Evolutionary conservation across 176 grass and related monocot genomes (phyloP).

Genomic region (Avena eriantha): DNA sequence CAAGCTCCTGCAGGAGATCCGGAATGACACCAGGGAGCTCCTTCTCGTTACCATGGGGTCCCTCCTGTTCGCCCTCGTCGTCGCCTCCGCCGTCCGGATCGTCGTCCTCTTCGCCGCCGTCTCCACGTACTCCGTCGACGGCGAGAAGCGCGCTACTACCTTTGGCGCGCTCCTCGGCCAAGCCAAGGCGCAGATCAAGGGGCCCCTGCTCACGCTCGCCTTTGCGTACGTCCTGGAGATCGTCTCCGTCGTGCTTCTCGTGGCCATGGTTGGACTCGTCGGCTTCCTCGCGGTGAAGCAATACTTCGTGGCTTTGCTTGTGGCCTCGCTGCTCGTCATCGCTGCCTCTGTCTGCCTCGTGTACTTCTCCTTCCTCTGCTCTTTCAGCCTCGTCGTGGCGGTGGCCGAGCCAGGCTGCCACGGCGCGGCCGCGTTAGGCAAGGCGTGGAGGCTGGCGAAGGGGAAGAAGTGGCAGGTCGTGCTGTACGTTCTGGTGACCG

Average conservation of each 20-base stretch:
- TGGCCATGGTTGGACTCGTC: not conserved
- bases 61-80: not conserved
- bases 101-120: conserved; percentile 22
- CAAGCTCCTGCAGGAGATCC: not conserved
- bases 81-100: not conserved
- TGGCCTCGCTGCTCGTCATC: not conserved
- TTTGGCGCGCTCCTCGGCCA: not conserved
- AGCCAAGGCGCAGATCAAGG: conserved; percentile 23
- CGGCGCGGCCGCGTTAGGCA: not conserved
- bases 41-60: not conserved
- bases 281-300: not conserved
- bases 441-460: conserved; percentile 19
- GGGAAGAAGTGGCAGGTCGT: not conserved
- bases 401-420: conserved; percentile 36
- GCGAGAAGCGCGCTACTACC: not conserved
- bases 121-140: not conserved
- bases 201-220: conserved; percentile 26
- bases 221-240: conserved; percentile 16
- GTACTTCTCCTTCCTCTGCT: not conserved
- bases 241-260: not conserved
- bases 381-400: conserved; percentile 26
- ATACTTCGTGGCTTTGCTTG: not conserved
- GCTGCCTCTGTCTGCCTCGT: not conserved
- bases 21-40: not conserved
- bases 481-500: not conserved